Conservation (phyloP, 164 flowering plant species). For the Stephania yunnanensis region DNA sequence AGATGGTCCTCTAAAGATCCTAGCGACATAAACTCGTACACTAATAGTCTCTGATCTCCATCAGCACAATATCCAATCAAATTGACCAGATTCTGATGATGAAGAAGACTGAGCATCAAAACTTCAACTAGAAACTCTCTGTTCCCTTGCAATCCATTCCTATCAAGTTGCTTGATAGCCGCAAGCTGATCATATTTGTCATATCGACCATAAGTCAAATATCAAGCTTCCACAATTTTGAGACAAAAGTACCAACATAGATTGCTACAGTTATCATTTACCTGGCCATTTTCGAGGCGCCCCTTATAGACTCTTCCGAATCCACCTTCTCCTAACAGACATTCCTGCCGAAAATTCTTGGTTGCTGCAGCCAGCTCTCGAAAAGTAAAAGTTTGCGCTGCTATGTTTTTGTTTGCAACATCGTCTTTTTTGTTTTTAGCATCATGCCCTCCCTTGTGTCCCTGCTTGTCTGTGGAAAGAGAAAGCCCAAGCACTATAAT, state of each 20-base stretch:
- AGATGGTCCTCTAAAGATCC: constrained; percentile 38
- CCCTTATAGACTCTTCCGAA: constrained; percentile 37
- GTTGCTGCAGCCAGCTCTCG: constrained; percentile 35
- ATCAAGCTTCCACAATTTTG: not conserved
- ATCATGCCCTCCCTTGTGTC: constrained; percentile 15
- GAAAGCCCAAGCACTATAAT: not conserved
- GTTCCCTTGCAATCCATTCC: constrained; percentile 34
- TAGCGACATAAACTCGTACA: constrained; percentile 30
- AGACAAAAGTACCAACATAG: not conserved
- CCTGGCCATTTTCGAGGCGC: constrained; percentile 25
- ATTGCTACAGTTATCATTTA: constrained; percentile 6
- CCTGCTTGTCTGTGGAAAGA: constrained; percentile 27
- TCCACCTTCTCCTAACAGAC: constrained; percentile 33
- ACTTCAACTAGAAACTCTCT: constrained; percentile 36
- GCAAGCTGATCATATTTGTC: constrained; percentile 19
- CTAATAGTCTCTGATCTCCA: constrained; percentile 38
- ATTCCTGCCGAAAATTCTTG: constrained; percentile 26
- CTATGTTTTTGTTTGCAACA: constrained; percentile 32
- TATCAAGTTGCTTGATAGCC: constrained; percentile 35
- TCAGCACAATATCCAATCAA: constrained; percentile 39
- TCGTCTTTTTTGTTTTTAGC: constrained; percentile 12
- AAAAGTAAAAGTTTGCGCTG: constrained; percentile 27
- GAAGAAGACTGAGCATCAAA: constrained; percentile 31
- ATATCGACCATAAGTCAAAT: constrained; percentile 1
- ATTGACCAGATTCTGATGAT: constrained; percentile 31